These are phyloP conservation scores for Boletus speciosus DNA, from an alignment of 768 basidiomycete genomes.

Conservation along the genomic window DNA sequence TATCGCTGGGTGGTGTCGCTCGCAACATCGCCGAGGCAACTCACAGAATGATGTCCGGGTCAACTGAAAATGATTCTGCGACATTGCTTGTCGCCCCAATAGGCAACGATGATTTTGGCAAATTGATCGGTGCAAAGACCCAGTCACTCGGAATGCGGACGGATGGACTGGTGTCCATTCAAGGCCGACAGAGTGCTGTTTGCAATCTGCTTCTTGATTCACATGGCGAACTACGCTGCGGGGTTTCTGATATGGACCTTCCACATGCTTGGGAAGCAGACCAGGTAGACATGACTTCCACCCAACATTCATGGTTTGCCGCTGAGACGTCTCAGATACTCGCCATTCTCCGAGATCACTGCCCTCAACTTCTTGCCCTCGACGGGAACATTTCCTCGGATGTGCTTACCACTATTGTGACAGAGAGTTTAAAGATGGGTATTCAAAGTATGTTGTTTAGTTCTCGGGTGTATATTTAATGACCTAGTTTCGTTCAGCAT, in stretches of 20 bases:
- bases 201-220: slow-evolving; percentile 84
- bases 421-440: slow-evolving; percentile 43
- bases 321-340: slow-evolving; percentile 41
- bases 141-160: slow-evolving; percentile 67
- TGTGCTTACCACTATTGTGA: slow-evolving; percentile 49
- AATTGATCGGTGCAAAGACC: slow-evolving; percentile 57
- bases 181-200: slow-evolving; percentile 59
- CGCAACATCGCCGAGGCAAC: slow-evolving; percentile 95
- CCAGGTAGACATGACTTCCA: slow-evolving; percentile 33
- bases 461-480: background rate
- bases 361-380: slow-evolving; percentile 60
- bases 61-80: slow-evolving; percentile 26
- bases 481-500: slow-evolving; percentile 42
- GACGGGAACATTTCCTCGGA: slow-evolving; percentile 72
- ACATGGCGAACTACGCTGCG: slow-evolving; percentile 69
- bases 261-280: slow-evolving; percentile 46
- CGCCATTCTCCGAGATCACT: slow-evolving; percentile 43
- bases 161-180: slow-evolving; percentile 63
- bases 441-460: slow-evolving; percentile 50
- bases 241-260: slow-evolving; percentile 90
- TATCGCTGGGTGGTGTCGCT: slow-evolving; percentile 85
- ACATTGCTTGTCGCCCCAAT: slow-evolving; percentile 72
- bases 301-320: background rate
- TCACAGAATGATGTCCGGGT: slow-evolving; percentile 52
- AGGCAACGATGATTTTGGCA: slow-evolving; percentile 75